Evolutionary conservation across 1,284 basidiomycete species (phyloP).

Genomic region (Ganoderma boninense): DNA sequence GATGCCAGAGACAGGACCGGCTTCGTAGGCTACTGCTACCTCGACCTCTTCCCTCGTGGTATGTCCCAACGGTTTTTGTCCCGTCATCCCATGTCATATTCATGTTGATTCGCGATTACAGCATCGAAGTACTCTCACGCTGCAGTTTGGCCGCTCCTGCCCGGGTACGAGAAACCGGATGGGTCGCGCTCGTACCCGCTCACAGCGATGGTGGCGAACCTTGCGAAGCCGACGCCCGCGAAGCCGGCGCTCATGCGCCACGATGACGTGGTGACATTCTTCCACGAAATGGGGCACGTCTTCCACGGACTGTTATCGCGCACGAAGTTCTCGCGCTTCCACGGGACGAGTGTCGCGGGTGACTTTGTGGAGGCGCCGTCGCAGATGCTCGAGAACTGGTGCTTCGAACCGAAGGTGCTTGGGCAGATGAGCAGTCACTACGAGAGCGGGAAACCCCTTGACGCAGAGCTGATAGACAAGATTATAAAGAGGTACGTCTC

Average conservation of each 20-base stretch:
- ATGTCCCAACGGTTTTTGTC: constrained; percentile 31
- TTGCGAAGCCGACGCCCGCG: constrained; percentile 82
- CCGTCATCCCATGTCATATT: not conserved
- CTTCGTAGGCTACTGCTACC: constrained; percentile 84
- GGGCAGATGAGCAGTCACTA: constrained; percentile 82
- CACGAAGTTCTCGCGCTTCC: constrained; percentile 81
- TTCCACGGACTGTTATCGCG: constrained; percentile 83
- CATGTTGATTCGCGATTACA: constrained; percentile 35
- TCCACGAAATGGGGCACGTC: constrained; percentile 89
- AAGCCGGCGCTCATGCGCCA: constrained; percentile 87
- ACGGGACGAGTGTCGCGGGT: constrained; percentile 79
- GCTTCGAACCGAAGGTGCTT: constrained; percentile 82
- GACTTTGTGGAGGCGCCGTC: constrained; percentile 91
- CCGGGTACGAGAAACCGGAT: constrained; percentile 62
- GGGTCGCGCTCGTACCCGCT: constrained; percentile 77
- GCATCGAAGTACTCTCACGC: constrained; percentile 87
- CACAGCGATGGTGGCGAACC: constrained; percentile 86
- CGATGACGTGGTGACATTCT: constrained; percentile 82
- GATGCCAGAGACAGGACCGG: constrained; percentile 72
- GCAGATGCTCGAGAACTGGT: constrained; percentile 94
- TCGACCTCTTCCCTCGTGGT: constrained; percentile 89
- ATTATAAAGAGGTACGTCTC: constrained; percentile 73
- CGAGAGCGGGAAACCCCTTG: constrained; percentile 75
- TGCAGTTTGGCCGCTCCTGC: constrained; percentile 81
- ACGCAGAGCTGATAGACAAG: constrained; percentile 78